phyloP scores from a whole-genome alignment of 2,329 filamentous ascomycete genomes.

The Penicillium decumbens region DNA sequence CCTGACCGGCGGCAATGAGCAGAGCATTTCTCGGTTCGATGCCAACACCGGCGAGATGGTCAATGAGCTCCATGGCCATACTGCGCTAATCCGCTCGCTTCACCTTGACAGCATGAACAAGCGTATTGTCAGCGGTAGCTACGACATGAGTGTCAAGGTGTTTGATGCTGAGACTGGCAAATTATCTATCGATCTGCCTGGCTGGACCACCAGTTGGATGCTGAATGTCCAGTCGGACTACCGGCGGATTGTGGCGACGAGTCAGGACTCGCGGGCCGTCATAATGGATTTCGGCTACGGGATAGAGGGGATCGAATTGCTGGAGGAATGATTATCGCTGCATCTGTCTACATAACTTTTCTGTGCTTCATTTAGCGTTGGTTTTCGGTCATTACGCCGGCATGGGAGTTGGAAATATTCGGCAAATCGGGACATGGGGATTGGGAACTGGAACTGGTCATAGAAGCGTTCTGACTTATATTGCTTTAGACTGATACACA shows the following conservation, averaged over 20 bases:
- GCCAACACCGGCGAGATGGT: slow-evolving; percentile 82
- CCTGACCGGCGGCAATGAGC: slow-evolving; percentile 90
- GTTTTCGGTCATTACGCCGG: slow-evolving; percentile 26
- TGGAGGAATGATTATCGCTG: slow-evolving; percentile 38
- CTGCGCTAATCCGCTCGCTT: slow-evolving; percentile 78
- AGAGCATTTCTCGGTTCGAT: slow-evolving; percentile 93
- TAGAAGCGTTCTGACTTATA: slow-evolving; percentile 5
- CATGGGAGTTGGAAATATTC: slow-evolving; percentile 7
- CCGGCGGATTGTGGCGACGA: slow-evolving; percentile 86
- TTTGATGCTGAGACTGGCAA: slow-evolving; percentile 80
- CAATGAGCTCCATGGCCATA: slow-evolving; percentile 74
- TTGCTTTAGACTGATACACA: slow-evolving; percentile 2
- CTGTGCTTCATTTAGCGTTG: slow-evolving; percentile 16
- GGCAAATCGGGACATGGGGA: slow-evolving; percentile 3
- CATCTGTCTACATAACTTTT: slow-evolving; percentile 9
- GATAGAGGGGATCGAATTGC: slow-evolving; percentile 50
- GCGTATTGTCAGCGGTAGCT: slow-evolving; percentile 83
- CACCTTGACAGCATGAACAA: slow-evolving; percentile 85
- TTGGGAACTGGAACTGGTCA: slow-evolving; percentile 1
- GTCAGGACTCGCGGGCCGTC: slow-evolving; percentile 86
- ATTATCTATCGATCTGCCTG: slow-evolving; percentile 77
- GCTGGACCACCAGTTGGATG: slow-evolving; percentile 96
- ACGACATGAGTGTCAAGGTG: slow-evolving; percentile 93
- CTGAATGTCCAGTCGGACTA: slow-evolving; percentile 95
- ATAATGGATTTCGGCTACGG: slow-evolving; percentile 84